Base-by-base conservation (phyloP, 2,329 filamentous ascomycete species). In the Pseudogymnoascus sp. region DNA sequence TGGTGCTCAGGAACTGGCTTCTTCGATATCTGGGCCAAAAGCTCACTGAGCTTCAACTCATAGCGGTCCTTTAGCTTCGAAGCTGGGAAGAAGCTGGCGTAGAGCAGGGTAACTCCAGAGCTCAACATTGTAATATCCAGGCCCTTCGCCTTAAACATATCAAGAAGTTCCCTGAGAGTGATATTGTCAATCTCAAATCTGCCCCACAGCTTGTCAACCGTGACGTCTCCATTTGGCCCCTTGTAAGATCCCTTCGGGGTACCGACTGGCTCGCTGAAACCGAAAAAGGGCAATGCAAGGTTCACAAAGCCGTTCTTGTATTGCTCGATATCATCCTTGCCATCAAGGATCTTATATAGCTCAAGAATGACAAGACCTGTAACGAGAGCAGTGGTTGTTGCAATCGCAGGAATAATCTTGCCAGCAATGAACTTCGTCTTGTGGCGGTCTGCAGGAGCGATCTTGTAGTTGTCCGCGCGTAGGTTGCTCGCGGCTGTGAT, bases 231-330 rank as follows among this genome's bases (percentile, higher is more conserved):
- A 42, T 89, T 77, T 60, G 87, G 87, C 21, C 91, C 89, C 72
- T 86, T 79, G 78, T 97, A 99, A 70, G 85, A 90, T 66, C 93
- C 90, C 82, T 97, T 97, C 31, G 92, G 91, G 69, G 91, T 96
- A 4, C 87, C 87, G 69, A 99, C 95, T 2, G 94, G 94, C 77
- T 99, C 94, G 71, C 91, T 96, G 83, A 99, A 99, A 39, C 93
- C 93, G 69, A 99, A 96, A 83, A 99, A 97, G 0, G 94, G 94
- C 66, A 99, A 79, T 1, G 94, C 94, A 68, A 99, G 78, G 78
- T 99, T 99, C 77, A 97, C 82, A 76, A 99, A 99, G 13, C 94
- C 94, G 73, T 99, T 99, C 84, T 97, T 97, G 86, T 95, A 99
- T 77, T 97, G 90, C 78, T 97, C 94, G 67, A 97, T 88, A 69